Evolutionary conservation across 2,329 filamentous ascomycete species (phyloP), one percentile per base, ranked within the genome.

Genomic region (Emergomyces orientalis): DNA sequence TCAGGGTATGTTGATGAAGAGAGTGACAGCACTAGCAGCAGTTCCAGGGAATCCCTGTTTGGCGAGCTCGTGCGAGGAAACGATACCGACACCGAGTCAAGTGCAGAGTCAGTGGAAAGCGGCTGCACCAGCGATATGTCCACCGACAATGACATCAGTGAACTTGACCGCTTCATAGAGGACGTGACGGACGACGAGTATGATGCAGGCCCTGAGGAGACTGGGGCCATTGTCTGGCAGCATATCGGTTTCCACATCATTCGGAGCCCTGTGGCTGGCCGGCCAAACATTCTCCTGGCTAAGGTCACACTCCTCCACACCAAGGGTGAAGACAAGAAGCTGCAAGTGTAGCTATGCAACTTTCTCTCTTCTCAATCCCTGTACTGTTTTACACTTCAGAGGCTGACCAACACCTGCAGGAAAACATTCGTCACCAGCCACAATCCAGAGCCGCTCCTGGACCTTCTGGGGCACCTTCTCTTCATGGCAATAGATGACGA

Each of bases 191-290:
- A 69, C 63, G 61, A 70, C 59, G 60, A 65, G 17, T 70, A 69
- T 63, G 61, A 69, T 62, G 61, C 62, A 7, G 60, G 62, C 4
- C 30, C 67, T 45, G 61, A 69, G 30, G 51, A 68, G 37, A 67
- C 67, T 19, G 56, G 62, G 8, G 64, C 63, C 41, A 64, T 69
- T 22, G 61, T 68, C 32, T 69, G 43, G 63, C 66, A 64, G 58
- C 59, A 68, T 61, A 52, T 69, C 63, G 6, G 65, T 59, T 70
- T 70, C 59, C 64, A 65, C 55, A 68, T 70, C 61, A 51, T 69
- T 30, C 47, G 52, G 30, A 69, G 66, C 57, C 65, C 63, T 0
- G 4, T 39, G 34, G 56, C 45, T 4, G 62, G 64, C 5, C 27
- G n/a, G n/a, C n/a, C n/a, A n/a, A n/a, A n/a, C n/a, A n/a, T n/a